Percentiles rank a stretch among this genome's conserved stretches.
These are phyloP conservation scores for Blastocystis sp. DNA, from an alignment of 352 stramenopile genomes.

Conservation along the genomic window DNA sequence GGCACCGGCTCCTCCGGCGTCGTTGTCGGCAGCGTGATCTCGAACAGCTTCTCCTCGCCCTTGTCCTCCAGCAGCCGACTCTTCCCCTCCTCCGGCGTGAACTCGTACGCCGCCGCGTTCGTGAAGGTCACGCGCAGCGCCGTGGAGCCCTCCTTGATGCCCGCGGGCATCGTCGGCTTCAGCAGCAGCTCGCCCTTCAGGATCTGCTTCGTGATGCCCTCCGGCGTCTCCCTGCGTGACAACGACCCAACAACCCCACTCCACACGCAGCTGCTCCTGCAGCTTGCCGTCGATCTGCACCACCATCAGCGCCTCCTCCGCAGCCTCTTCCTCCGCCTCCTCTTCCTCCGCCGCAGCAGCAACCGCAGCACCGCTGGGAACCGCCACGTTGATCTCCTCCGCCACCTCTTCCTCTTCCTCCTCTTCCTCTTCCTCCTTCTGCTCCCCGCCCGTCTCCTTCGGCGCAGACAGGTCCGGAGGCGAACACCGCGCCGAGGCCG, in stretches of 20 bases:
- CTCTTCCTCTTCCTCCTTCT: constrained; percentile 1
- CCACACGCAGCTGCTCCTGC: background rate
- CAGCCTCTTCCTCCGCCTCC: background rate
- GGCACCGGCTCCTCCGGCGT: background rate
- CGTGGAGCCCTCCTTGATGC: background rate
- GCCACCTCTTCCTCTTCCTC: background rate
- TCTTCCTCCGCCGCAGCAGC: background rate
- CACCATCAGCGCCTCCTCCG: constrained; percentile 6
- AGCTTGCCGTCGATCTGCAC: background rate
- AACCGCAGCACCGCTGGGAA: background rate
- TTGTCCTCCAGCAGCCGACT: background rate
- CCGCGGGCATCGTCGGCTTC: background rate
- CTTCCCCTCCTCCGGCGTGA: background rate
- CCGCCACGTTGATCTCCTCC: background rate
- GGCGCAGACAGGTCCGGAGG: background rate
- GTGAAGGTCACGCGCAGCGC: background rate
- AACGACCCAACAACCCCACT: background rate
- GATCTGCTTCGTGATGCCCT: background rate
- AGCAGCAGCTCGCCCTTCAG: constrained; percentile 1
- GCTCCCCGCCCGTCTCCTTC: constrained; percentile 59
- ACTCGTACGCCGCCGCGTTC: background rate
- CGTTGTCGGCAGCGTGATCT: background rate
- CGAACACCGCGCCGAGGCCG: background rate
- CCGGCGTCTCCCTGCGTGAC: background rate
- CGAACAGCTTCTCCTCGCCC: background rate